These are phyloP conservation scores for Cyclocybe cylindracea DNA, from an alignment of 768 basidiomycete genomes.

Conservation along the genomic window DNA sequence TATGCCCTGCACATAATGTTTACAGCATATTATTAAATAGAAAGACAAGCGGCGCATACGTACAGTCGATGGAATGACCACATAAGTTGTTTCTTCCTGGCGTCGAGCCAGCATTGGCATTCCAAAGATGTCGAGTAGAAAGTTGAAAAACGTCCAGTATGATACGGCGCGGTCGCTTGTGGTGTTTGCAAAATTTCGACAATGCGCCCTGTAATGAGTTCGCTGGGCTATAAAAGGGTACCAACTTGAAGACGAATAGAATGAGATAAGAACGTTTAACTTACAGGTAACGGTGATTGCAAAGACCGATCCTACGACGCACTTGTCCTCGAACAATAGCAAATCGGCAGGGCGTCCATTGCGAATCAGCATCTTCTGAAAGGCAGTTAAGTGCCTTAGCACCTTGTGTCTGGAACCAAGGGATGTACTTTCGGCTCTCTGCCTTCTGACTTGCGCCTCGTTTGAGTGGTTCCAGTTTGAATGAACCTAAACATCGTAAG, in stretches of 20 bases:
- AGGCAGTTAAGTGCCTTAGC: constrained; percentile 12
- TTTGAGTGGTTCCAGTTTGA: constrained; percentile 26
- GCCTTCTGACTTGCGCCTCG: constrained; percentile 21
- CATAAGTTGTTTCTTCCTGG: constrained; percentile 3
- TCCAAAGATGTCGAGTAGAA: constrained; percentile 17
- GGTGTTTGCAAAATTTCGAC: constrained; percentile 17
- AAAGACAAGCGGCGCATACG: constrained; percentile 1
- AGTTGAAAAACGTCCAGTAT: constrained; percentile 18
- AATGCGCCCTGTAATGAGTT: constrained; percentile 15
- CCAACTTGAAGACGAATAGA: not conserved
- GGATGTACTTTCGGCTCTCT: constrained; percentile 2
- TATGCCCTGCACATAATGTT: constrained; percentile 9
- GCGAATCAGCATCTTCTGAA: not conserved
- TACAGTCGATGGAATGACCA: constrained; percentile 15
- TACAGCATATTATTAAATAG: not conserved
- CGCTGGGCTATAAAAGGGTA: constrained; percentile 4
- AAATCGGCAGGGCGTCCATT: constrained; percentile 16
- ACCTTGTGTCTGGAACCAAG: constrained; percentile 12
- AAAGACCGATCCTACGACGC: constrained; percentile 20
- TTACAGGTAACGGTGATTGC: constrained; percentile 16
- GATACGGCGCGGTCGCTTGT: constrained; percentile 7
- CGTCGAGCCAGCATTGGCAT: constrained; percentile 21
- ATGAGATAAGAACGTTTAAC: not conserved
- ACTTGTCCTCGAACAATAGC: constrained; percentile 22
- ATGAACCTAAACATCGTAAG: constrained; percentile 15